Evolutionary conservation across 441 rosid species (phyloP).

Genomic region (Kokia cookei): DNA sequence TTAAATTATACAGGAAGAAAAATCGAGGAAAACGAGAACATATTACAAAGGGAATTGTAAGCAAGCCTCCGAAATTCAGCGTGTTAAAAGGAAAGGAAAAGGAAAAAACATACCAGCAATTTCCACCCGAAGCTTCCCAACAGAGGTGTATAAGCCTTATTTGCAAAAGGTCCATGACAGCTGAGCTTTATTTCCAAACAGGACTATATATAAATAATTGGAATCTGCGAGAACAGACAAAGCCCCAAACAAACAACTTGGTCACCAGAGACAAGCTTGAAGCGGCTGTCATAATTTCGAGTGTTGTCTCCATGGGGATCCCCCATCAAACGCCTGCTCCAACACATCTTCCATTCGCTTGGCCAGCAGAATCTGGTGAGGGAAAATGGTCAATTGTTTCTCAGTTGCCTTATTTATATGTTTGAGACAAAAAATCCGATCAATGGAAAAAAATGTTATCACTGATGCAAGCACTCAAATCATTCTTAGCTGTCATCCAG

Average conservation of each 20-base stretch:
- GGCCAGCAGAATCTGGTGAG: slow-evolving; percentile 67
- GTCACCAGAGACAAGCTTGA: not conserved
- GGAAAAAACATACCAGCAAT: not conserved
- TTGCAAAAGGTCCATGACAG: not conserved
- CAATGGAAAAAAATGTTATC: not conserved
- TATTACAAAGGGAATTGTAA: not conserved
- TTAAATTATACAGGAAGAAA: not conserved
- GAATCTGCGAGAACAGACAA: not conserved
- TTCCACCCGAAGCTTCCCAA: not conserved
- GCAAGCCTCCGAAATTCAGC: not conserved
- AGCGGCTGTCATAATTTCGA: slow-evolving; percentile 56
- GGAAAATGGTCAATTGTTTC: not conserved
- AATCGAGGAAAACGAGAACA: not conserved
- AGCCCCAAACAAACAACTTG: not conserved
- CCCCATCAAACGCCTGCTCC: slow-evolving; percentile 92
- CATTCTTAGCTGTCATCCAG: not conserved
- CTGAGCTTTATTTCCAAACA: not conserved
- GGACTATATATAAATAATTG: not conserved
- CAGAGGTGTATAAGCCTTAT: not conserved
- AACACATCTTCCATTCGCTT: slow-evolving; percentile 94
- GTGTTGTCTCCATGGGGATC: slow-evolving; percentile 83
- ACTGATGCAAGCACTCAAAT: not conserved
- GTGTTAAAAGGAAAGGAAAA: not conserved
- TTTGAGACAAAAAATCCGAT: not conserved
- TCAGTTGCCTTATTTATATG: not conserved